Base-by-base conservation (phyloP, 306 rosid species). In the Vigna nakashimae region DNA sequence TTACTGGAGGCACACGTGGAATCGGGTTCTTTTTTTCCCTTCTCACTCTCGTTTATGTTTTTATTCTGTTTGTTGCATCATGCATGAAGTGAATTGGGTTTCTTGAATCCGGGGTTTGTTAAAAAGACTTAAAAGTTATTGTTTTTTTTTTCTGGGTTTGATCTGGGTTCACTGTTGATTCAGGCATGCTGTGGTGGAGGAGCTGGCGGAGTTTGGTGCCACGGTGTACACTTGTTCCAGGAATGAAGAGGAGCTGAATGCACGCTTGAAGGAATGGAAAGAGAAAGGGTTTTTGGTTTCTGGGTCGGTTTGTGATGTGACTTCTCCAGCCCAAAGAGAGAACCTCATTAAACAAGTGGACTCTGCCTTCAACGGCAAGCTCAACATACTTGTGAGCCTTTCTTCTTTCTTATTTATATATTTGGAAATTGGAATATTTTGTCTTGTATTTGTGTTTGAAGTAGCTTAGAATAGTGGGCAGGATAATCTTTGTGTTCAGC, bases 1-100 rank as follows among this genome's bases (percentile, higher is more conserved):
- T 95, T 71, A 95, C 98, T 6, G 98, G 98, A 4, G 93, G 98
- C 48, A 95, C 98, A 36, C 98, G 97, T 16, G 98, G 96, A 77
- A 92, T 92, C 24, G 97, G 98, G 97, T 92, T 70, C 56, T 7
- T 3, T 5, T 30, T 49, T 68, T n/a, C 48, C 36, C 32, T 51
- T 24, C 48, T 24, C 55, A 9, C 65, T 49, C 17, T 24, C 30
- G 8, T 51, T 59, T 18, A 0, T 40, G 17, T 5, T 70, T 74
- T 26, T 3, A 8, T 6, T 42, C 22, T 20, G 7, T 28, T 20
- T 73, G 2, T 40, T 1, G 18, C 4, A 65, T 50, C 45, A 70
- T 1, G 18, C 4, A 65, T 50, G 50, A 70, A 65, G 22, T 55
- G 38, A 58, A 50, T 49, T 40, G 14, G 57, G 56, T 69, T 28